A percentile compares a stretch with the other conserved stretches of the same genome.
phyloP scores from a whole-genome alignment of 108 stramenopile genomes.

The Heterococcus sp. region DNA sequence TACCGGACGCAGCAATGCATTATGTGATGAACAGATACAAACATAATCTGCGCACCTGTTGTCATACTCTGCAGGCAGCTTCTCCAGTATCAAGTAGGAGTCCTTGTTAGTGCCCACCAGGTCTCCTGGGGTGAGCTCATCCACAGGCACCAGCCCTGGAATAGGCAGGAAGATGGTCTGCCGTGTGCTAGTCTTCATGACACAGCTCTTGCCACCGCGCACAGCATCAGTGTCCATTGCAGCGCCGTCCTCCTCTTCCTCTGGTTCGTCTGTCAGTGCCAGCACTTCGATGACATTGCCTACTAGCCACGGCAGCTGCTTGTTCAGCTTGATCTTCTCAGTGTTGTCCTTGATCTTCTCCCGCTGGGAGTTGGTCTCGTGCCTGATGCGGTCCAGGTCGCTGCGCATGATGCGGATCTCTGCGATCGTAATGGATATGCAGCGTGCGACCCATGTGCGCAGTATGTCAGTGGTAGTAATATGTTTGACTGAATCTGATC shows the following conservation, averaged over 20 bases:
- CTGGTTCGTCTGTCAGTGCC: not conserved
- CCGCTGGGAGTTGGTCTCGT: slow-evolving; percentile 69
- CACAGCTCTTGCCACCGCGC: slow-evolving; percentile 48
- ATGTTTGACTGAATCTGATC: too few species aligned
- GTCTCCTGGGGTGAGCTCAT: slow-evolving; percentile 92
- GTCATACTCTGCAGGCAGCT: slow-evolving; percentile 98
- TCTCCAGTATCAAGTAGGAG: slow-evolving; percentile 96
- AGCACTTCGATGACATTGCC: slow-evolving; percentile 54
- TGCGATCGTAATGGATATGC: too few species aligned
- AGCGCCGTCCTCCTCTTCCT: slow-evolving; percentile 51
- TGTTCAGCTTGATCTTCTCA: slow-evolving; percentile 99
- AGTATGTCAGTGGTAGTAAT: too few species aligned
- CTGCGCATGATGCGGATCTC: slow-evolving; percentile 95
- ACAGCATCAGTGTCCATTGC: slow-evolving; percentile 48
- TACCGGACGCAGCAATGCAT: too few species aligned
- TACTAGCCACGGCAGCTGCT: slow-evolving; percentile 97
- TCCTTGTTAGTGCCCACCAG: slow-evolving; percentile 99
- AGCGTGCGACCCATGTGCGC: too few species aligned
- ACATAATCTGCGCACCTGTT: slow-evolving; percentile 67
- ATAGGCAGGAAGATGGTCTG: slow-evolving; percentile 98
- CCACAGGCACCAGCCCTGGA: slow-evolving; percentile 83
- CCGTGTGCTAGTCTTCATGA: slow-evolving; percentile 66
- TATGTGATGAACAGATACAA: too few species aligned
- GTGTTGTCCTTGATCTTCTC: slow-evolving; percentile 96
- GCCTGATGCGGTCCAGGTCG: slow-evolving; percentile 87